These are phyloP conservation scores for Aspergillus bertholletiae DNA, from an alignment of 495 filamentous ascomycete species.

Conservation along the genomic window DNA sequence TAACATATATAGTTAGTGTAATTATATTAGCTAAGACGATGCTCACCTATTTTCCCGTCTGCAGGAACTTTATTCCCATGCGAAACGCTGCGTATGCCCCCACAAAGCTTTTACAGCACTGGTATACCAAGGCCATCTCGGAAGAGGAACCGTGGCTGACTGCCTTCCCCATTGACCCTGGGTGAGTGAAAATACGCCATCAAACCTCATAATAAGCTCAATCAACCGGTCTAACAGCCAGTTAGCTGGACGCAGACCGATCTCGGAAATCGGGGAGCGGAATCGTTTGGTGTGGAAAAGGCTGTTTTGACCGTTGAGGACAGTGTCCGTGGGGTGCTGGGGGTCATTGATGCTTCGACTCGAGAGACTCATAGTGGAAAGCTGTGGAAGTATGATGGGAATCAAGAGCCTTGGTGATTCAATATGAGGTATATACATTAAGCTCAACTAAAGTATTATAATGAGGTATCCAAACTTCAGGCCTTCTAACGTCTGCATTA, in stretches of 20 bases:
- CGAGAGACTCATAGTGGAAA: conserved; percentile 38
- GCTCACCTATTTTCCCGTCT: neutral
- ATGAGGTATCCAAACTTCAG: no score
- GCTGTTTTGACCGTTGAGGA: conserved; percentile 32
- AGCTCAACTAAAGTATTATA: no score
- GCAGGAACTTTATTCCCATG: conserved; percentile 15
- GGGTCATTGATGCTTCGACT: conserved; percentile 25
- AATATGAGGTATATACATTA: no score
- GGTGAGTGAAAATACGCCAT: conserved; percentile 11
- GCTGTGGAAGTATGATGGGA: conserved; percentile 20
- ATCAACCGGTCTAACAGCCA: conserved; percentile 21
- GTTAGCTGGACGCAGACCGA: conserved; percentile 44
- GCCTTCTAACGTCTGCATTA: no score
- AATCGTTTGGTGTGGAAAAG: conserved; percentile 27
- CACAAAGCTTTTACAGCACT: conserved; percentile 37
- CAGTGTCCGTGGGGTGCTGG: conserved; percentile 30
- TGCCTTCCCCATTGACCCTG: conserved; percentile 29
- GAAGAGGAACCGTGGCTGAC: conserved; percentile 34
- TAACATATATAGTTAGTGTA: neutral
- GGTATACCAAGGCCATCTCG: conserved; percentile 33
- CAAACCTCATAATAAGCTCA: conserved; percentile 3
- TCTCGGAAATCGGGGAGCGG: conserved; percentile 39
- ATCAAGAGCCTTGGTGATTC: conserved; percentile 15
- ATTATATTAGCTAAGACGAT: no score
- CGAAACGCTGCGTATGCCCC: conserved; percentile 36